Evolutionary conservation across 2,329 filamentous ascomycete genomes (phyloP), one percentile per base, ranked within the genome.

Genomic region (Microdochium bolleyi): DNA sequence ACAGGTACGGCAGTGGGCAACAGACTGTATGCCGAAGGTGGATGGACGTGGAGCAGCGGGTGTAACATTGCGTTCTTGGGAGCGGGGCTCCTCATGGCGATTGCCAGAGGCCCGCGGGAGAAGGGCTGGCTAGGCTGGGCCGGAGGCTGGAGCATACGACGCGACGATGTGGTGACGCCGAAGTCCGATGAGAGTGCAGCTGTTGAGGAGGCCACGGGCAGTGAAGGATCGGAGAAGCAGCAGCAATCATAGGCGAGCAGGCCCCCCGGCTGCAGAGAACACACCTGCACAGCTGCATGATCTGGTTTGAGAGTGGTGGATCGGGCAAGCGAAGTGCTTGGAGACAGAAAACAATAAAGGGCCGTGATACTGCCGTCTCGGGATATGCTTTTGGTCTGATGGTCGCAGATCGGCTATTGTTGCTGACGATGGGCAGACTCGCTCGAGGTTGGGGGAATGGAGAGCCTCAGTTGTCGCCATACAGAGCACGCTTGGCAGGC

Each of bases 101-200:
- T 74, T 51, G 61, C 68, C 13, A 70, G 79, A 30, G 81, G 80
- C 0, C 82, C 82, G 14, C 76, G 74, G 67, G 80, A 83, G 62
- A 70, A 68, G 27, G 67, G 76, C 0, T 85, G 82, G 82, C 54
- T 83, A 48, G 82, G 82, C 0, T 85, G 82, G 82, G 65, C 64
- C 19, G 82, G 82, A 1, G 51, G 51, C 3, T 52, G 51, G 51
- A 32, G 24, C 14, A 25, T 52, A 27, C 24, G n/a, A 24, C 24
- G 48, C 8, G 48, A 49, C 19, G 24, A 19, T 3, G 24, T n/a
- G 14, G n/a, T 24, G 24, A 19, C 41, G 41, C 21, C 4, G 3
- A 21, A 46, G 19, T 22, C 16, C 16, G 19, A 46, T 22, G 41
- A 46, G 41, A 46, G 16, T 19, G 19, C 19, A 22, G 41, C 41